Conservation (phyloP, 257 asterid species). For the Hygrophila difformis region DNA sequence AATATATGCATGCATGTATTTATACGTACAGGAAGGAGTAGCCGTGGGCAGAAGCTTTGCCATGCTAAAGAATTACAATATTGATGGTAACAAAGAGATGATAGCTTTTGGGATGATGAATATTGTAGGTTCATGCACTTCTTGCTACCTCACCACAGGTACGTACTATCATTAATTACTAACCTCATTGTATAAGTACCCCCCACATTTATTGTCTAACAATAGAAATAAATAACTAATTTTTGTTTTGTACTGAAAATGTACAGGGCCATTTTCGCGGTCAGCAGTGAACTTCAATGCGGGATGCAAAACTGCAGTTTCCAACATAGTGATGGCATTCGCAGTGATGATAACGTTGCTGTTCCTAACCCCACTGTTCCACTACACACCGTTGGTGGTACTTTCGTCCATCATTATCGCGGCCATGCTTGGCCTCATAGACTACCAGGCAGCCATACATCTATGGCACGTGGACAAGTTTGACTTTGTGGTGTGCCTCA, state of each 20-base stretch:
- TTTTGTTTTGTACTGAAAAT: background rate
- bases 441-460: slow-evolving; percentile 84
- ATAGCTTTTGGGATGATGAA: slow-evolving; percentile 93
- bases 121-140: slow-evolving; percentile 84
- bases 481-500: slow-evolving; percentile 77
- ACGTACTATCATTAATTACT: background rate
- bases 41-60: slow-evolving; percentile 98
- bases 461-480: slow-evolving; percentile 83
- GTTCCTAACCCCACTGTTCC: slow-evolving; percentile 70
- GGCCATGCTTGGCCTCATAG: slow-evolving; percentile 94
- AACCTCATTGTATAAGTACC: too few relatives aligned
- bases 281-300: slow-evolving; percentile 97
- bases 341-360: slow-evolving; percentile 82
- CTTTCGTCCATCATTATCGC: slow-evolving; percentile 72
- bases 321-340: slow-evolving; percentile 89
- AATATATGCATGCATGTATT: background rate
- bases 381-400: slow-evolving; percentile 87
- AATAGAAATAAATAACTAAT: background rate
- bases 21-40: slow-evolving; percentile 69
- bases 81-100: slow-evolving; percentile 98
- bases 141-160: slow-evolving; percentile 94
- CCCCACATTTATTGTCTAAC: too few relatives aligned
- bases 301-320: slow-evolving; percentile 93
- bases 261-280: slow-evolving; percentile 82
- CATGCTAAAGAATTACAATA: slow-evolving; percentile 81